phyloP scores from a whole-genome alignment of 164 flowering plant species.

The Magnolia officinalis region DNA sequence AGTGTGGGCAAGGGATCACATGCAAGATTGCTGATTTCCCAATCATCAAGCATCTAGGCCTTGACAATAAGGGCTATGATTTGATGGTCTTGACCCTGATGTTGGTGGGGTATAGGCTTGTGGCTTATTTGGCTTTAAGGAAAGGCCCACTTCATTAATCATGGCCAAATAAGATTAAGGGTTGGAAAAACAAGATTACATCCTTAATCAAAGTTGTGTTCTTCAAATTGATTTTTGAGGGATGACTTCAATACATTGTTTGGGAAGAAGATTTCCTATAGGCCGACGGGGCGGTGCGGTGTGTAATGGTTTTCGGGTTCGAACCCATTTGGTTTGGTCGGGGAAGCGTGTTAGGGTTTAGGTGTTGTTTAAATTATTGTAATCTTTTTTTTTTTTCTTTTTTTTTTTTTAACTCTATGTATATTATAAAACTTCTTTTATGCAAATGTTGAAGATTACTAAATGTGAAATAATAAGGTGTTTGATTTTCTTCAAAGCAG shows the following conservation, averaged over 20 bases:
- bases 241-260: constrained; percentile 1
- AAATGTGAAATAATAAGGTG: too few species aligned
- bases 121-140: constrained; percentile 77
- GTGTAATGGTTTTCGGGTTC: not conserved
- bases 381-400: not conserved
- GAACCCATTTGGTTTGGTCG: not conserved
- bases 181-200: not conserved
- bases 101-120: constrained; percentile 72
- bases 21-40: constrained; percentile 67
- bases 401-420: not conserved
- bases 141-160: constrained; percentile 38
- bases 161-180: not conserved
- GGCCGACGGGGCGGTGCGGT: not conserved
- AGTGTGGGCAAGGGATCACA: constrained; percentile 42
- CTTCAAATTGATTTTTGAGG: constrained; percentile 1
- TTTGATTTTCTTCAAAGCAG: too few species aligned
- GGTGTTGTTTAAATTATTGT: not conserved
- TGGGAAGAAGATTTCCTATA: not conserved
- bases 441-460: not conserved
- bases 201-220: not conserved
- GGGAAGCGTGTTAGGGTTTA: not conserved
- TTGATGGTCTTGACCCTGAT: constrained; percentile 62
- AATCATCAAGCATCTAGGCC: constrained; percentile 45
- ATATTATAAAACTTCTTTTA: not conserved
- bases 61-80: constrained; percentile 40